Evolutionary conservation across 2,329 filamentous ascomycete genomes (phyloP).

Genomic region (Byssothecium circinans): DNA sequence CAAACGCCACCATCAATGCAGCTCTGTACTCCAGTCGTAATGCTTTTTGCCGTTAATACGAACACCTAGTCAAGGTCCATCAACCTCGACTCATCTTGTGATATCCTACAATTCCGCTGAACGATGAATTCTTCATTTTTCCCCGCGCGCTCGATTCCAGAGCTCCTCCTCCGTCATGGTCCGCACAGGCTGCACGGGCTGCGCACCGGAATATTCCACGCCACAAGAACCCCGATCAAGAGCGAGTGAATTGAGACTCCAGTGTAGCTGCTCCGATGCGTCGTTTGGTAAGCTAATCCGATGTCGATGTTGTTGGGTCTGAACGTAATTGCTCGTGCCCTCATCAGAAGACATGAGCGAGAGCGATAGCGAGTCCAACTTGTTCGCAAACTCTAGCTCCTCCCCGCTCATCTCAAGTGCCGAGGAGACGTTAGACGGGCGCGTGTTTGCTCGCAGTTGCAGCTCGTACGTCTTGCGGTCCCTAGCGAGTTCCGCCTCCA

Average conservation of each 20-base stretch:
- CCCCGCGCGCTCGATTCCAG: neutral
- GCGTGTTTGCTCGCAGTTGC: constrained; percentile 25
- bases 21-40: neutral
- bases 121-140: neutral
- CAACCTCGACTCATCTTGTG: neutral
- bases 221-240: constrained; percentile 38
- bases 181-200: constrained; percentile 2
- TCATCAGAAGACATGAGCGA: constrained; percentile 29
- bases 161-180: neutral
- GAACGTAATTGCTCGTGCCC: constrained; percentile 7
- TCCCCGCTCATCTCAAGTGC: constrained; percentile 33
- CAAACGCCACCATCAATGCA: neutral
- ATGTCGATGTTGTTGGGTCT: constrained; percentile 7
- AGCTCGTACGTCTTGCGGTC: constrained; percentile 31
- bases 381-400: constrained; percentile 33
- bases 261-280: constrained; percentile 40
- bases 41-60: neutral
- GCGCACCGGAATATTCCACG: constrained; percentile 29
- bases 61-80: neutral
- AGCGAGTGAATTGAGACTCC: constrained; percentile 35
- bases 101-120: neutral
- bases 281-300: constrained; percentile 34
- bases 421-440: constrained; percentile 36
- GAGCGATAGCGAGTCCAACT: constrained; percentile 36
- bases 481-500: constrained; percentile 30